Conservation (phyloP, 768 basidiomycete genomes). For the Agaricus blazei region DNA sequence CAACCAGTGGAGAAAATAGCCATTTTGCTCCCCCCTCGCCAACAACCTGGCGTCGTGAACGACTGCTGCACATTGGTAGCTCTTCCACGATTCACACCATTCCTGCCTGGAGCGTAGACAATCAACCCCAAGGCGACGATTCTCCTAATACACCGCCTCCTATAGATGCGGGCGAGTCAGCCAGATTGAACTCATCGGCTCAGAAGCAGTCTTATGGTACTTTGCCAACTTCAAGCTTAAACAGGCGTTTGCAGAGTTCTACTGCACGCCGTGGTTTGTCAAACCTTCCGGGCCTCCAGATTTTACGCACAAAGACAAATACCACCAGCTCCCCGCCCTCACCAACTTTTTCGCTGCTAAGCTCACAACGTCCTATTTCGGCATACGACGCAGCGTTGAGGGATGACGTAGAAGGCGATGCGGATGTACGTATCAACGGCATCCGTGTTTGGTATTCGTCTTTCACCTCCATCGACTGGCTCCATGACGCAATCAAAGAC, state of each 20-base stretch:
- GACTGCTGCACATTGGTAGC: slow-evolving; percentile 53
- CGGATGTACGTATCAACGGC: slow-evolving; percentile 73
- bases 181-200: slow-evolving; percentile 22
- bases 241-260: slow-evolving; percentile 24
- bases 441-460: slow-evolving; percentile 89
- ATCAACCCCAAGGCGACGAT: neutral
- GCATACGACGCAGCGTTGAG: slow-evolving; percentile 62
- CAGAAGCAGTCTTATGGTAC: slow-evolving; percentile 52
- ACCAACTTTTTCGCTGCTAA: slow-evolving; percentile 13
- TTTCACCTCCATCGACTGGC: slow-evolving; percentile 91
- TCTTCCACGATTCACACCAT: slow-evolving; percentile 10
- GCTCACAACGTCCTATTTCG: slow-evolving; percentile 58
- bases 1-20: slow-evolving; percentile 24
- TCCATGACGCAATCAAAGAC: slow-evolving; percentile 95
- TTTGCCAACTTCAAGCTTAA: slow-evolving; percentile 24
- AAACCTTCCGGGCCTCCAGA: slow-evolving; percentile 28
- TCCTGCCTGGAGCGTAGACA: neutral
- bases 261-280: slow-evolving; percentile 30
- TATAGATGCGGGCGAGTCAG: slow-evolving; percentile 10
- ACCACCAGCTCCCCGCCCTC: slow-evolving; percentile 31
- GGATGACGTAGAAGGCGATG: slow-evolving; percentile 37
- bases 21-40: slow-evolving; percentile 36
- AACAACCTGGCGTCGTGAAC: slow-evolving; percentile 56
- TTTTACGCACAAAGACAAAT: slow-evolving; percentile 23
- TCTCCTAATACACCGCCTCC: neutral